These are phyloP conservation scores for Neonectria sp. DNA, from an alignment of 2,329 filamentous ascomycete genomes.

Conservation along the genomic window DNA sequence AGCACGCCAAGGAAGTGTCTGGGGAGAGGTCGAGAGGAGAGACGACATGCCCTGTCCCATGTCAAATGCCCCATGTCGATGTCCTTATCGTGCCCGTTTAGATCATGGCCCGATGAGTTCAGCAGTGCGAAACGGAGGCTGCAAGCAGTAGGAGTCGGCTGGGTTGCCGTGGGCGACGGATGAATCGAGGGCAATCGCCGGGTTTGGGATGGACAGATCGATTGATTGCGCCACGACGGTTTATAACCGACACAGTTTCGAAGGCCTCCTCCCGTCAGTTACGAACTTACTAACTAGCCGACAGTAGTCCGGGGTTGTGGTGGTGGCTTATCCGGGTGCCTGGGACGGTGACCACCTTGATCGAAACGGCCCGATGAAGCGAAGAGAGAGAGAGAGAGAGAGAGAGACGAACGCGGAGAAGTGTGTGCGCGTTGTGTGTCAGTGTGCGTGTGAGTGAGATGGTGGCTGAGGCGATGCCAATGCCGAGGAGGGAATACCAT, in stretches of 20 bases:
- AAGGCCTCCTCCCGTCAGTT: background rate
- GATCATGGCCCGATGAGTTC: background rate
- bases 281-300: too few relatives aligned
- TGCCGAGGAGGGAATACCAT: background rate
- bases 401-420: slow-evolving; percentile 5
- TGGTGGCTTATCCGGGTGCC: slow-evolving; percentile 20
- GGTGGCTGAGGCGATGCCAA: slow-evolving; percentile 9
- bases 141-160: slow-evolving; percentile 4
- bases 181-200: slow-evolving; percentile 5
- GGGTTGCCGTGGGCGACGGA: slow-evolving; percentile 27
- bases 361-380: slow-evolving; percentile 29
- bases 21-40: slow-evolving; percentile 9
- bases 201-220: slow-evolving; percentile 2
- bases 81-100: slow-evolving; percentile 14
- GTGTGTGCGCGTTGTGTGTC: slow-evolving; percentile 3
- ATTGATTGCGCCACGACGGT: slow-evolving; percentile 10
- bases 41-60: slow-evolving; percentile 17
- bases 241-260: slow-evolving; percentile 11
- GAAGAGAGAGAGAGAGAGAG: slow-evolving; percentile 2
- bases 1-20: slow-evolving; percentile 16
- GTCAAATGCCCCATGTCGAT: slow-evolving; percentile 8
- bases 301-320: background rate
- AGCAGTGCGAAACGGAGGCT: slow-evolving; percentile 15
- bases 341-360: slow-evolving; percentile 22
- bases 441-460: background rate